phyloP scores from a whole-genome alignment of 1,139 yeast species.

The Chernovozyma aurita region DNA sequence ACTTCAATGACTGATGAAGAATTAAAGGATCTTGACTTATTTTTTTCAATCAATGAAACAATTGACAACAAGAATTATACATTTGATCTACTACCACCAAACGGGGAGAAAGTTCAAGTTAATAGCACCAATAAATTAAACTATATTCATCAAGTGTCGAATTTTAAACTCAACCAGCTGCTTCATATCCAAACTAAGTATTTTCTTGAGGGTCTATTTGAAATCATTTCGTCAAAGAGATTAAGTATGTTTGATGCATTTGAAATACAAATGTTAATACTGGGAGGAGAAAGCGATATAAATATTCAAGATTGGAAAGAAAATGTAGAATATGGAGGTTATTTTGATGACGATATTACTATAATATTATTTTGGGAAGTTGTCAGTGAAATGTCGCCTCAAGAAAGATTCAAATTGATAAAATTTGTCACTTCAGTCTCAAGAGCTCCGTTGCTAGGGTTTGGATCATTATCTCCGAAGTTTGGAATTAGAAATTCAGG shows the following conservation, averaged over 20 bases:
- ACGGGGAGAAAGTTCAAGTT: slow-evolving; percentile 56
- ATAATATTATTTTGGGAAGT: slow-evolving; percentile 72
- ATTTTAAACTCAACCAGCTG: slow-evolving; percentile 69
- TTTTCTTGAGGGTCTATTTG: slow-evolving; percentile 69
- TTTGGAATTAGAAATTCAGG: slow-evolving; percentile 83
- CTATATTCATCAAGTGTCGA: slow-evolving; percentile 74
- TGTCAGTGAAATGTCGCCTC: slow-evolving; percentile 58
- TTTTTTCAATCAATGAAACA: slow-evolving; percentile 56
- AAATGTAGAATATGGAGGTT: slow-evolving; percentile 70
- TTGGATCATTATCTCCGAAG: slow-evolving; percentile 64
- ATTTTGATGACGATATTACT: slow-evolving; percentile 49
- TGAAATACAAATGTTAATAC: slow-evolving; percentile 79
- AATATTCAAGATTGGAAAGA: slow-evolving; percentile 63
- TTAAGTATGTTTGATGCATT: slow-evolving; percentile 76
- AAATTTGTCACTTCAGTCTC: slow-evolving; percentile 91
- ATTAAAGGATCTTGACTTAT: slow-evolving; percentile 54
- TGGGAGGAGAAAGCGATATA: slow-evolving; percentile 72
- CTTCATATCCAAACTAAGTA: slow-evolving; percentile 54
- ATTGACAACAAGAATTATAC: slow-evolving; percentile 33
- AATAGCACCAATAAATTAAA: slow-evolving; percentile 59
- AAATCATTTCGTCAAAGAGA: slow-evolving; percentile 70
- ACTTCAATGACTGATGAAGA: slow-evolving; percentile 54
- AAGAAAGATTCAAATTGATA: slow-evolving; percentile 59
- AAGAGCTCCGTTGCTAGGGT: slow-evolving; percentile 88
- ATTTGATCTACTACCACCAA: slow-evolving; percentile 54